These are phyloP conservation scores for Linanthus parryae DNA, from an alignment of 148 eudicot species.

Conservation along the genomic window DNA sequence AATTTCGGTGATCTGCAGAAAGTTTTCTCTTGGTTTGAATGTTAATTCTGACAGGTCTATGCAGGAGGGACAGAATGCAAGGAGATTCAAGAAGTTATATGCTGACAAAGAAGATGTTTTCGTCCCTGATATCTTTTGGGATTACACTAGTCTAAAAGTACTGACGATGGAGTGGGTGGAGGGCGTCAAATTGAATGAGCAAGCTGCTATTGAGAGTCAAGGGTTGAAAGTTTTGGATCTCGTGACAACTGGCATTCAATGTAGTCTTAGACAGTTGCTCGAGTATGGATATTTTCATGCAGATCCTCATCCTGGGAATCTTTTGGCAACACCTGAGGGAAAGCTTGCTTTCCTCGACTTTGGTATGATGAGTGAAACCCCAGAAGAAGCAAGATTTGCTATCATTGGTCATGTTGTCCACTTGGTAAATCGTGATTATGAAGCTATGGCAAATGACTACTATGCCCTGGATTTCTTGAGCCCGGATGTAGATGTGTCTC, in stretches of 20 bases:
- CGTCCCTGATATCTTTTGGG: conserved; percentile 99
- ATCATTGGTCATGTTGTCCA: conserved; percentile 99
- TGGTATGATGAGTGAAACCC: conserved; percentile 99
- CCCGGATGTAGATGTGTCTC: conserved; percentile 91
- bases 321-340: conserved; percentile 97
- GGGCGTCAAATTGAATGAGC: conserved; percentile 89
- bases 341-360: conserved; percentile 98
- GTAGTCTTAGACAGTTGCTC: conserved; percentile 95
- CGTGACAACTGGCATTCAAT: conserved; percentile 90
- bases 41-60: conserved; percentile 80
- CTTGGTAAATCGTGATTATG: conserved; percentile 98
- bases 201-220: conserved; percentile 82
- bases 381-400: conserved; percentile 94
- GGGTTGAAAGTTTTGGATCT: conserved; percentile 93
- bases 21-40: conserved; percentile 45
- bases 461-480: conserved; percentile 86
- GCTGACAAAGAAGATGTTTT: conserved; percentile 95
- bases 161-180: conserved; percentile 98
- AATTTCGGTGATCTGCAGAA: neutral
- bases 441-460: conserved; percentile 99
- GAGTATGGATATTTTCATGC: conserved; percentile 99
- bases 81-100: conserved; percentile 95
- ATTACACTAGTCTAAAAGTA: conserved; percentile 89
- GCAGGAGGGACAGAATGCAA: conserved; percentile 99
- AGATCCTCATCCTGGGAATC: conserved; percentile 99